Base-by-base conservation (phyloP, 2,329 filamentous ascomycete genomes). In the Whalleya microplaca region DNA sequence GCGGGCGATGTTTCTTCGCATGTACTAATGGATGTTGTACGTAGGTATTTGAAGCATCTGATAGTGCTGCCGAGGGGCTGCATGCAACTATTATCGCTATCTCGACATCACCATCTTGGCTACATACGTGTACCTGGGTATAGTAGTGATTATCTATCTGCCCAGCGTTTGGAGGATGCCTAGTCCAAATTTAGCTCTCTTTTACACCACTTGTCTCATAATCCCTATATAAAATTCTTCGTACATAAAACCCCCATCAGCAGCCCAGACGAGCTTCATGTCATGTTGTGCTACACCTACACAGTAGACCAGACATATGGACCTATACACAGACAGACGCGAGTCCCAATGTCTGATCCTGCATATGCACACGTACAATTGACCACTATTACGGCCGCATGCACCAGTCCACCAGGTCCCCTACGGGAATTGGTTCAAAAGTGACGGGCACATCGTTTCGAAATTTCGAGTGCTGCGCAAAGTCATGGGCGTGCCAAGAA, bases 51-150 rank as follows among this genome's bases (percentile, higher is more conserved):
- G 20, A 43, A 53, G 48, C 57, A 62, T 62, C 60, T 62, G 57
- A 58, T 62, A 58, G 58, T 62, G 57, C 60, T 62, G 60, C 60
- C 57, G 60, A 60, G 52, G 40, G 21, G 44, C 60, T 62, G 57
- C 57, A 60, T 59, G 51, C 49, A 56, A 29, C 60, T 46, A 60
- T 32, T 44, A 43, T 21, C 57, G 46, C 53, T 14, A 37, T 62
- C 53, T 62, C 60, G 60, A 58, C 60, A 62, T 12, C 32, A 12
- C 32, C 10, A 3, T 12, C 3, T 16, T 37, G 32, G 14, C 32
- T 37, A 37, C n/a, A n/a, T n/a, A n/a, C n/a, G n/a, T n/a, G n/a
- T n/a, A n/a, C n/a, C n/a, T n/a, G n/a, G n/a, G n/a, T n/a, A n/a
- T n/a, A n/a, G n/a, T n/a, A n/a, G 27, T 29, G 6, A 29, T 29